phyloP scores from a whole-genome alignment of 2,329 filamentous ascomycete species.

The Thelonectria discophora region DNA sequence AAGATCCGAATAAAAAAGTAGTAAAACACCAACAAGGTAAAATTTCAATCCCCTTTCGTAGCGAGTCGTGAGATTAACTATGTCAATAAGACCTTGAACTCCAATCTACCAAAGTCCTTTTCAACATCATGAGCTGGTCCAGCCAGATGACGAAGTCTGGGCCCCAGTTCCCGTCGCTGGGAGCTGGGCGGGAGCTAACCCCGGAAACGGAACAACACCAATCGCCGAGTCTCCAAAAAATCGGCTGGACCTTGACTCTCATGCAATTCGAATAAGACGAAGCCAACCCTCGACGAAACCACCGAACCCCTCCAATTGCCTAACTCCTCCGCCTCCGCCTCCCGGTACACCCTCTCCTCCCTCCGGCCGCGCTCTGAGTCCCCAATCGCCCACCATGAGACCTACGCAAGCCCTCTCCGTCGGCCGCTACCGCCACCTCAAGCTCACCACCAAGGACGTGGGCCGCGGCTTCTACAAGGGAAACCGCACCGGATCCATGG shows the following conservation, averaged over 20 bases:
- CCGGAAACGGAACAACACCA: slow-evolving; percentile 47
- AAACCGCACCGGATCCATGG: slow-evolving; percentile 87
- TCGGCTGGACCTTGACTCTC: slow-evolving; percentile 17
- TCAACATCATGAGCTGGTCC: slow-evolving; percentile 10
- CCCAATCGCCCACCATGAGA: slow-evolving; percentile 61
- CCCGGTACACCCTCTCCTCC: slow-evolving; percentile 12
- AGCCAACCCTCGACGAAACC: slow-evolving; percentile 7
- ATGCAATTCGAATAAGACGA: background rate
- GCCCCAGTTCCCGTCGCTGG: slow-evolving; percentile 22
- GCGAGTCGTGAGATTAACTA: no score
- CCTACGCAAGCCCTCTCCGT: slow-evolving; percentile 73
- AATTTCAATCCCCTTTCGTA: no score
- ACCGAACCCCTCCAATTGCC: slow-evolving; percentile 10
- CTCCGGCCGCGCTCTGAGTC: slow-evolving; percentile 14
- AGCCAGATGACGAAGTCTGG: slow-evolving; percentile 14
- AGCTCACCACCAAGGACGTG: slow-evolving; percentile 91
- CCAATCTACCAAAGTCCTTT: slow-evolving; percentile 6
- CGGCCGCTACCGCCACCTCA: slow-evolving; percentile 75
- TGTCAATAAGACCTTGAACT: background rate
- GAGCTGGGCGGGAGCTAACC: slow-evolving; percentile 23
- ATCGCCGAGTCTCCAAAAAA: slow-evolving; percentile 34
- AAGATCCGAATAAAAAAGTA: slow-evolving; percentile 9
- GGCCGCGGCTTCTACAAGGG: slow-evolving; percentile 98
- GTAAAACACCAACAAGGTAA: background rate
- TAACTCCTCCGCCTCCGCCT: slow-evolving; percentile 7